Evolutionary conservation across 345 rosid genomes (phyloP), one percentile per base, ranked within the genome.

Genomic region (Salix koriyanagi): DNA sequence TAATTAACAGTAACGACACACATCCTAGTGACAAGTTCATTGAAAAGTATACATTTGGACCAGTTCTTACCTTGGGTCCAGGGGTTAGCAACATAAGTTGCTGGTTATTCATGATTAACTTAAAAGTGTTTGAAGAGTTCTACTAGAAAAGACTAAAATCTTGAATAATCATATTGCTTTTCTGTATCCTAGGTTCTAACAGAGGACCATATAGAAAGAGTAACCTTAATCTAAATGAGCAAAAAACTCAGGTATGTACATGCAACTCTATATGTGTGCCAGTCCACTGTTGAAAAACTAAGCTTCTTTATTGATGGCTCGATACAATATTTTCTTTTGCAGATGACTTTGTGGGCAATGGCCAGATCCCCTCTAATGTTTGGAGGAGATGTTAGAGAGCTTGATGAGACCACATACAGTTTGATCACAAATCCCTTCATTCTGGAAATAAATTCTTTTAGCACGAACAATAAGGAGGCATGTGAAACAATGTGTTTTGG

Each of bases 281-380:
- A 25, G 65, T 54, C 14, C 66, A 52, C 54, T 32, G 37, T n/a
- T 77, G 9, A 8, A 23, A 61, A 19, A 26, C 12, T 5, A 25
- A 72, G 60, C 23, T 69, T 65, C n/a, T 69, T 25, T 64, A 65
- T 61, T 76, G 44, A 76, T 70, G 44, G 48, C 50, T 32, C 14
- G 36, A 21, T 39, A 5, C 71, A 21, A 26, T 56, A 52, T 74
- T 80, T 76, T 32, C 50, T 71, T 81, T 79, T 36, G 37, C 84
- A 95, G 99, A 87, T 95, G 90, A 95, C 98, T 58, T 85, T 93
- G 90, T 95, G 99, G 99, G 87, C 89, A 36, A 91, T 95, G 61
- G 96, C 91, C 52, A 95, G 86, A 88, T 93, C 99, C 15, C 98
- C 99, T 74, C 90, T 95, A 39, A 90, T 95, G 93, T 93, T 89